A percentile compares a stretch with the other conserved stretches of the same genome.
Conservation (phyloP, 164 flowering plant genomes). For the Vitis amurensis region DNA sequence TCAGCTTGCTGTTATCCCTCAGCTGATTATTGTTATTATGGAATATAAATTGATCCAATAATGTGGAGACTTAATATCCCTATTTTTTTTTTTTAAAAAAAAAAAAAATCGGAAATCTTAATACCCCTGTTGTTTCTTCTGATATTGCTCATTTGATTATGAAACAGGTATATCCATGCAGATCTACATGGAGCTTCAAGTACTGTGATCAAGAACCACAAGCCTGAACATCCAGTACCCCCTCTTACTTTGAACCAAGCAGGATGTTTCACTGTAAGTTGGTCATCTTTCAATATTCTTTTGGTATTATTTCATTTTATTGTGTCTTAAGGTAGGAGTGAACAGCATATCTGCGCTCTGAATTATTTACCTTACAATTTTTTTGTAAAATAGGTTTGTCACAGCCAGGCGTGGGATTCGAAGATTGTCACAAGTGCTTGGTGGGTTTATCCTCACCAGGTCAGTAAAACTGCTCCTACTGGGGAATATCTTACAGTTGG, state of each 20-base stretch:
- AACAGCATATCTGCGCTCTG: neutral
- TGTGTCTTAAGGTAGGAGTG: neutral
- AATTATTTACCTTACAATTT: neutral
- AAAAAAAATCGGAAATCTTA: neutral
- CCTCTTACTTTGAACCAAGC: conserved; percentile 96
- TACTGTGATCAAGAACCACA: conserved; percentile 93
- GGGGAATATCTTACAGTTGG: conserved; percentile 99
- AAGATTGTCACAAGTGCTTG: conserved; percentile 99
- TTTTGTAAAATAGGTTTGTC: conserved; percentile 72
- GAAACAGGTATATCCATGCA: conserved; percentile 88
- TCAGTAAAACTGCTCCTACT: conserved; percentile 98
- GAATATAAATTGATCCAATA: too few relatives aligned
- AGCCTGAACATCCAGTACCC: conserved; percentile 77
- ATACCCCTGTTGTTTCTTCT: neutral
- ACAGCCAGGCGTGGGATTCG: conserved; percentile 97
- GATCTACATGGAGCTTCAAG: conserved; percentile 99
- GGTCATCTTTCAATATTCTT: neutral
- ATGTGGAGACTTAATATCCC: too few relatives aligned
- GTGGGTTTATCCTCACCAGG: conserved; percentile 99
- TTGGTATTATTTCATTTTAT: neutral
- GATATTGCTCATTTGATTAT: conserved; percentile 7
- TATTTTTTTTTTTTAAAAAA: too few relatives aligned
- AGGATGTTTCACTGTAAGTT: conserved; percentile 89
- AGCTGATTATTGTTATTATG: too few relatives aligned
- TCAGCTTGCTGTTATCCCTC: too few relatives aligned